A percentile compares a stretch with the other conserved stretches of the same genome.
These are phyloP conservation scores for Eimeria tenella DNA, from an alignment of 169 alveolate genomes.

Conservation along the genomic window DNA sequence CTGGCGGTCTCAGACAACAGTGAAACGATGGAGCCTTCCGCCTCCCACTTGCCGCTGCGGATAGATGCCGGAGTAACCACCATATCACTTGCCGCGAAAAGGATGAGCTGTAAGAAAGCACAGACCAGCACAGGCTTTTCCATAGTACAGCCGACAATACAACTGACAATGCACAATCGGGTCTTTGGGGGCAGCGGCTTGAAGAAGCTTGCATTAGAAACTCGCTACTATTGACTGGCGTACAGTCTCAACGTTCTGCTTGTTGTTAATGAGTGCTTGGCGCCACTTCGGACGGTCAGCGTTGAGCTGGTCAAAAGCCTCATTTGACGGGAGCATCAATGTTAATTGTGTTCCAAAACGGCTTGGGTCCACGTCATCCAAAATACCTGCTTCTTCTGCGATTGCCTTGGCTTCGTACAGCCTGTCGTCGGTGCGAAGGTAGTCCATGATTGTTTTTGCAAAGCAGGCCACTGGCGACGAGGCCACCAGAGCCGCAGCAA, in stretches of 20 bases:
- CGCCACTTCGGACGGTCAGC: conserved; percentile 77
- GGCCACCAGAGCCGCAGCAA: conserved; percentile 34
- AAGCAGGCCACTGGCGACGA: conserved; percentile 50
- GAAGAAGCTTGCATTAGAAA: neutral
- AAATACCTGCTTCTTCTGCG: conserved; percentile 76
- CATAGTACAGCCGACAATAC: no score
- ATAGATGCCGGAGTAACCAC: conserved; percentile 46
- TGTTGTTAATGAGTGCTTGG: conserved; percentile 71
- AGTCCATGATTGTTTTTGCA: conserved; percentile 68
- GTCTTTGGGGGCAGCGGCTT: neutral
- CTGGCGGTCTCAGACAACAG: conserved; percentile 74
- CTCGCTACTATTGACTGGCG: neutral
- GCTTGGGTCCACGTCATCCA: conserved; percentile 65
- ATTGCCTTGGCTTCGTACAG: conserved; percentile 61
- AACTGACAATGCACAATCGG: no score
- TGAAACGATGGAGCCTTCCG: conserved; percentile 69
- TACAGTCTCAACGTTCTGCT: conserved; percentile 73
- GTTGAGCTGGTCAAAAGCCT: conserved; percentile 65
- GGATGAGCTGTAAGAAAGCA: conserved; percentile 70
- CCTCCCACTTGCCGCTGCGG: conserved; percentile 69
- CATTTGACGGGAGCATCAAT: conserved; percentile 76
- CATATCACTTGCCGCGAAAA: conserved; percentile 75
- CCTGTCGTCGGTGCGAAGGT: conserved; percentile 66
- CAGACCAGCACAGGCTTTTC: neutral
- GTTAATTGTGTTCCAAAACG: conserved; percentile 72